A percentile compares a stretch with the other conserved stretches of the same genome.
phyloP scores from a whole-genome alignment of 2,329 filamentous ascomycete species.

The Apiospora sp. region DNA sequence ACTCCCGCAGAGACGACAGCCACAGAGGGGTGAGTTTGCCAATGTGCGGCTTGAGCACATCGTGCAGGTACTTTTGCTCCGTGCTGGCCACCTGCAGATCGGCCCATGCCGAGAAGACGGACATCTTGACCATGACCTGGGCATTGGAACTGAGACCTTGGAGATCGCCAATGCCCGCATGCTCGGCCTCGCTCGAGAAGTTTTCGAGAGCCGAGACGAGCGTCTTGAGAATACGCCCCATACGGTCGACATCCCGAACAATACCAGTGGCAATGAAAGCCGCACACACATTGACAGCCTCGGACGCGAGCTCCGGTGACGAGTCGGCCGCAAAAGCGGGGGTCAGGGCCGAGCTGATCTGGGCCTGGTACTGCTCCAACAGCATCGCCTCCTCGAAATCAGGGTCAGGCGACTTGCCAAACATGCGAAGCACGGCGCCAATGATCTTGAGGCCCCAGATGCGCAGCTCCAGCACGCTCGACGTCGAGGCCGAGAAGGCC shows the following conservation, averaged over 20 bases:
- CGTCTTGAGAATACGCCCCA: conserved; percentile 96
- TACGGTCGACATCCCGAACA: conserved; percentile 96
- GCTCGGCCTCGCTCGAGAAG: conserved; percentile 82
- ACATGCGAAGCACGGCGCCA: conserved; percentile 92
- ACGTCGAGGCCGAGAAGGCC: conserved; percentile 96
- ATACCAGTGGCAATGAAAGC: conserved; percentile 97
- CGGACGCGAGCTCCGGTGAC: conserved; percentile 92
- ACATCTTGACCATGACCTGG: conserved; percentile 98
- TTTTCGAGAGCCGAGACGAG: conserved; percentile 91
- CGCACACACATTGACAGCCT: conserved; percentile 97
- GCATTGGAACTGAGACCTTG: conserved; percentile 94
- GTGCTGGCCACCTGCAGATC: conserved; percentile 94
- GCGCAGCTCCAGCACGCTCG: conserved; percentile 86
- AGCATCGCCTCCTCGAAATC: conserved; percentile 98
- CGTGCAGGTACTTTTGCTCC: conserved; percentile 87
- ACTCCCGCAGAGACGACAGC: conserved; percentile 92
- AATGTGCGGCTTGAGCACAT: conserved; percentile 90
- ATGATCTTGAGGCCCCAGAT: conserved; percentile 95
- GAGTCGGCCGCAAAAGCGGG: conserved; percentile 96
- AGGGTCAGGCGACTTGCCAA: conserved; percentile 92
- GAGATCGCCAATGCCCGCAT: conserved; percentile 89
- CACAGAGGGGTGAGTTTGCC: conserved; percentile 90
- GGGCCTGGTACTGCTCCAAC: conserved; percentile 96
- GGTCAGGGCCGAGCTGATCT: conserved; percentile 95
- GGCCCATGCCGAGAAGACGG: conserved; percentile 96